These are phyloP conservation scores for Fraxinus floribunda DNA, from an alignment of 305 asterid species.

Conservation along the genomic window DNA sequence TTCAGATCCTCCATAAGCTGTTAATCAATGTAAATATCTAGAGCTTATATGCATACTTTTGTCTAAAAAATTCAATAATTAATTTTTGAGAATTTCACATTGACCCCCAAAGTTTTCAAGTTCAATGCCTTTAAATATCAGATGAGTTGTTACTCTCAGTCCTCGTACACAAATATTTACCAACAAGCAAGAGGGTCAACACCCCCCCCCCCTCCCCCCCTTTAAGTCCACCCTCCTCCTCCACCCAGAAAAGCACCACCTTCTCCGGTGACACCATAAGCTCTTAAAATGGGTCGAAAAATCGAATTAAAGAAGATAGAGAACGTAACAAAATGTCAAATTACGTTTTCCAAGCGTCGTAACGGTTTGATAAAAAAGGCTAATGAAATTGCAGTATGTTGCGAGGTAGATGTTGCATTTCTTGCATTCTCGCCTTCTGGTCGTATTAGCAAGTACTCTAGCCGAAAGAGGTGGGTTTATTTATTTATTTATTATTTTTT, in stretches of 20 bases:
- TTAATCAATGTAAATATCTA: neutral
- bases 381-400: constrained; percentile 38
- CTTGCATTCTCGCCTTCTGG: constrained; percentile 65
- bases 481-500: neutral
- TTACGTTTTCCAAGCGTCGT: constrained; percentile 63
- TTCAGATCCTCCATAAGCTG: constrained; percentile 20
- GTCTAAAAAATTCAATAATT: too few relatives aligned
- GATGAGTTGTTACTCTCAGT: neutral
- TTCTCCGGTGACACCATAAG: neutral
- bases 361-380: constrained; percentile 51
- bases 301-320: constrained; percentile 57
- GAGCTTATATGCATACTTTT: neutral
- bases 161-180: neutral
- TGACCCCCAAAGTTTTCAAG: neutral
- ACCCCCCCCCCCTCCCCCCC: too few relatives aligned
- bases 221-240: neutral
- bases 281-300: constrained; percentile 50
- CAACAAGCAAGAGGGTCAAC: neutral
- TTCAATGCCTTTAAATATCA: constrained; percentile 24
- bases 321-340: constrained; percentile 50
- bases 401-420: constrained; percentile 53
- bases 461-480: constrained; percentile 29
- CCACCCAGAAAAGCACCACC: neutral
- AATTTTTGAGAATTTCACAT: constrained; percentile 1
- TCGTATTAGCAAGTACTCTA: constrained; percentile 47